phyloP scores from a whole-genome alignment of 208 protist genomes.

The Crithidia thermophila region DNA sequence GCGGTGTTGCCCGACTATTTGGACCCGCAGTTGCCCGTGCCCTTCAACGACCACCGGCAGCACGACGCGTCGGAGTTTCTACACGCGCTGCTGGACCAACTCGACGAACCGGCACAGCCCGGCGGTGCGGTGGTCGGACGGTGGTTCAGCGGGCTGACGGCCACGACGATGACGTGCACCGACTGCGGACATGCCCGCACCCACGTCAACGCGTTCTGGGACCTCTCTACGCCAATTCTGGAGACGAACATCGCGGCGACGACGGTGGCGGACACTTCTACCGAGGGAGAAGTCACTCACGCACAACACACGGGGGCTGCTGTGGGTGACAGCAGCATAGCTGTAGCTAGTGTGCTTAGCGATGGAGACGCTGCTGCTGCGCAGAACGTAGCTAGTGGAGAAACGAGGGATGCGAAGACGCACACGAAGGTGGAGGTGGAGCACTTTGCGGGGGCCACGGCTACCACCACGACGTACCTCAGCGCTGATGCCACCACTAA shows the following conservation, averaged over 20 bases:
- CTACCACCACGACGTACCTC: slow-evolving; percentile 23
- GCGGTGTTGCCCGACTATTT: slow-evolving; percentile 43
- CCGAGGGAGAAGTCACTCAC: no score
- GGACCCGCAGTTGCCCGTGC: slow-evolving; percentile 31
- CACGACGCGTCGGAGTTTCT: slow-evolving; percentile 81
- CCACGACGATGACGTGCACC: slow-evolving; percentile 49
- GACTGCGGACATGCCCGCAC: slow-evolving; percentile 34
- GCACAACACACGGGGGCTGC: no score
- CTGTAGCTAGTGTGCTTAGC: no score
- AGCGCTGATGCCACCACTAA: background rate
- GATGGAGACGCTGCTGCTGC: no score
- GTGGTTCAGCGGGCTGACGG: slow-evolving; percentile 60
- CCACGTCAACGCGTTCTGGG: slow-evolving; percentile 51
- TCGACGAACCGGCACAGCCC: slow-evolving; percentile 41
- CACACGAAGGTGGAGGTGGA: slow-evolving; percentile 11
- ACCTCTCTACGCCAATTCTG: slow-evolving; percentile 36
- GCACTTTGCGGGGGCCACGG: slow-evolving; percentile 22
- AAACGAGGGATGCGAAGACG: background rate
- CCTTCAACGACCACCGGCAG: slow-evolving; percentile 61
- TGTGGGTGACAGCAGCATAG: no score
- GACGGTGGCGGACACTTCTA: background rate
- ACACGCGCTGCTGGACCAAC: slow-evolving; percentile 60
- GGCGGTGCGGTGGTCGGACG: slow-evolving; percentile 34
- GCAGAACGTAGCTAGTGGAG: no score
- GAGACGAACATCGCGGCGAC: background rate